These are phyloP conservation scores for Hypocrella siamensis DNA, from an alignment of 2,329 filamentous ascomycete genomes.

Conservation along the genomic window DNA sequence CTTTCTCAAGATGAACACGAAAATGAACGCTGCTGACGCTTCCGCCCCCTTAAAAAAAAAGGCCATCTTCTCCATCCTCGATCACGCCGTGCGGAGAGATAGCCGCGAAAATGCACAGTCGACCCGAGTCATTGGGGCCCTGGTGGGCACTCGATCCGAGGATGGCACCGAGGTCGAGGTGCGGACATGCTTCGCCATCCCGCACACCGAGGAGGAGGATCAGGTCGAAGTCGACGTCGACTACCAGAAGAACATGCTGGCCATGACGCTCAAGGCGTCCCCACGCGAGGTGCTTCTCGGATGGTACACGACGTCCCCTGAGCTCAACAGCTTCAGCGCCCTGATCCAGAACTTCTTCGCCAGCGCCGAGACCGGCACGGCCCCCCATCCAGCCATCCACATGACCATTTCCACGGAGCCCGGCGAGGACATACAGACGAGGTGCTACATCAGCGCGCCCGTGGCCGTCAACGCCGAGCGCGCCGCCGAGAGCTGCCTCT, in stretches of 20 bases:
- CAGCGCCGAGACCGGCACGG: constrained; percentile 90
- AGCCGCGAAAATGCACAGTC: constrained; percentile 54
- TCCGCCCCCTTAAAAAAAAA: constrained; percentile 11
- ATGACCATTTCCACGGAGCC: constrained; percentile 85
- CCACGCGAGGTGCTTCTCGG: constrained; percentile 89
- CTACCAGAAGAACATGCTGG: constrained; percentile 99
- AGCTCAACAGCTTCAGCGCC: constrained; percentile 96
- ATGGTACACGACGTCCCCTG: constrained; percentile 95
- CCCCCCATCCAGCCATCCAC: constrained; percentile 93
- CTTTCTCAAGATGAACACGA: too few species aligned
- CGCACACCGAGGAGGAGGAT: constrained; percentile 95
- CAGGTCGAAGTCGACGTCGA: constrained; percentile 99
- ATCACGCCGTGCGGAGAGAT: constrained; percentile 87
- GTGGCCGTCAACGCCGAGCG: constrained; percentile 91
- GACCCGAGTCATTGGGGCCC: constrained; percentile 89
- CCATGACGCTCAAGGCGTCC: constrained; percentile 82
- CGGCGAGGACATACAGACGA: constrained; percentile 74
- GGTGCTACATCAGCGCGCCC: constrained; percentile 88
- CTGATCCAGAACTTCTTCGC: constrained; percentile 98
- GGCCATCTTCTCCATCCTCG: constrained; percentile 65
- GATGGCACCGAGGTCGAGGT: constrained; percentile 96
- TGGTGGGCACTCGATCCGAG: constrained; percentile 84
- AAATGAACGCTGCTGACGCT: constrained; percentile 2
- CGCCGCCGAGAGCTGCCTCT: constrained; percentile 88
- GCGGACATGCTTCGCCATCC: constrained; percentile 90